A percentile compares a stretch with the other conserved stretches of the same genome.
Evolutionary conservation across 2,329 filamentous ascomycete genomes (phyloP).

Genomic region (Colletotrichum gloeosporioides): DNA sequence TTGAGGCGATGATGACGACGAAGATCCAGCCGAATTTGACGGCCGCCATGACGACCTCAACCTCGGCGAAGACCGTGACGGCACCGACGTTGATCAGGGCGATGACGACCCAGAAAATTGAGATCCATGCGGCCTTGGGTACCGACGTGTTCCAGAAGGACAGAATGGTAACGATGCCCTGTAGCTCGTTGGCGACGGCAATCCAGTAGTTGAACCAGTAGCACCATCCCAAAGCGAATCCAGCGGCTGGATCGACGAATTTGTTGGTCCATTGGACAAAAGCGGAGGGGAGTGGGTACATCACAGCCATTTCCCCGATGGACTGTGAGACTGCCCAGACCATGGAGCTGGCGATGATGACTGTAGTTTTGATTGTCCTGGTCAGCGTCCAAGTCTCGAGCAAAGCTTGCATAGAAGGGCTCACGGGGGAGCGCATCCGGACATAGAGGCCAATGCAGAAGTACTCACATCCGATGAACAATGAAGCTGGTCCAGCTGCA

Average conservation of each 20-base stretch:
- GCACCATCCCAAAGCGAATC: constrained; percentile 50
- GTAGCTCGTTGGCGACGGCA: constrained; percentile 48
- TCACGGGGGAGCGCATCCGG: neutral
- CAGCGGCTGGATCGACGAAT: constrained; percentile 45
- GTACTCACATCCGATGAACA: constrained; percentile 44
- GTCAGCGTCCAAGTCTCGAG: no score
- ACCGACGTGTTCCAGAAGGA: constrained; percentile 47
- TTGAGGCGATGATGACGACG: constrained; percentile 48
- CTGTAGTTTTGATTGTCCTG: neutral
- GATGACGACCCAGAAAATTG: constrained; percentile 46
- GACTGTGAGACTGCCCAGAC: constrained; percentile 49
- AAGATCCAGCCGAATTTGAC: constrained; percentile 54
- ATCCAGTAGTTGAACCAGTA: constrained; percentile 51
- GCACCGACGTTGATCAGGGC: constrained; percentile 43
- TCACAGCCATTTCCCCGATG: constrained; percentile 50
- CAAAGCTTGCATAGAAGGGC: neutral
- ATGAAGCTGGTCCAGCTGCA: constrained; percentile 44
- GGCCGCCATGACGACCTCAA: constrained; percentile 45
- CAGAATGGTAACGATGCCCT: constrained; percentile 44
- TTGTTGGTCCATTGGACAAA: constrained; percentile 53
- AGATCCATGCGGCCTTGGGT: constrained; percentile 44
- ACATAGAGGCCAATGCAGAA: neutral
- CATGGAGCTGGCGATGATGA: constrained; percentile 45
- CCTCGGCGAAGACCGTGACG: constrained; percentile 48
- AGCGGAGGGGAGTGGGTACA: constrained; percentile 50